A percentile compares a stretch with the other conserved stretches of the same genome.
Evolutionary conservation across 1,284 basidiomycete species (phyloP).

Genomic region (Rhizoctonia solani): DNA sequence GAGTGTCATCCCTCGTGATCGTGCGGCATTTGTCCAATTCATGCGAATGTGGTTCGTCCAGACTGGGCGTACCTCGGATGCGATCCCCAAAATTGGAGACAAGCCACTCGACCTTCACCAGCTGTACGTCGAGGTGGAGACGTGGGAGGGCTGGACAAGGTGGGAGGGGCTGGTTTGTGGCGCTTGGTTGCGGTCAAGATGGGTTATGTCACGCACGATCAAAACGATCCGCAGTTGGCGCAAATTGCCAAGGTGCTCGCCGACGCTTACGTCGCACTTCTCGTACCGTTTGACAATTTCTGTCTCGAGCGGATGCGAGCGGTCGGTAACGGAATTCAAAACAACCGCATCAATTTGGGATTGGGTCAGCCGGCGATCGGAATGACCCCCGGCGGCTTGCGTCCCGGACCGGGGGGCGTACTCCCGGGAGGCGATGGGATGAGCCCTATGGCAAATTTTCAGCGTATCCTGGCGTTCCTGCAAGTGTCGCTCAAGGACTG

Average conservation of each 20-base stretch:
- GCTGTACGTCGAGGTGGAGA: slow-evolving; percentile 30
- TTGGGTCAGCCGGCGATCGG: background rate
- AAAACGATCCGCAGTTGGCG: slow-evolving; percentile 19
- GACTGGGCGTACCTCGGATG: slow-evolving; percentile 9
- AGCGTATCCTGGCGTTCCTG: slow-evolving; percentile 8
- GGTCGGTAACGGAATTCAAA: background rate
- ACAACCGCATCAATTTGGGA: slow-evolving; percentile 7
- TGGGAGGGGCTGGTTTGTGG: slow-evolving; percentile 22
- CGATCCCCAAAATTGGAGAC: slow-evolving; percentile 24
- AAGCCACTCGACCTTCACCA: slow-evolving; percentile 28
- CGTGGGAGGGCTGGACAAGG: slow-evolving; percentile 23
- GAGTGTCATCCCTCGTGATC: slow-evolving; percentile 23
- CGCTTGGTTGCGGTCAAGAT: slow-evolving; percentile 30
- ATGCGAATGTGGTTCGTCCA: slow-evolving; percentile 24
- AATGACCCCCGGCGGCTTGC: background rate
- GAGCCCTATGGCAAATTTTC: background rate
- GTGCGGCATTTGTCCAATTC: slow-evolving; percentile 10
- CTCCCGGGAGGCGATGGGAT: background rate
- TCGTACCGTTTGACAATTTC: slow-evolving; percentile 21
- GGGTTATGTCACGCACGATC: slow-evolving; percentile 28
- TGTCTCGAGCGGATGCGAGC: slow-evolving; percentile 22
- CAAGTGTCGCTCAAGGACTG: slow-evolving; percentile 26
- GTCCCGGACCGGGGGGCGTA: slow-evolving; percentile 1
- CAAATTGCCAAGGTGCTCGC: slow-evolving; percentile 29
- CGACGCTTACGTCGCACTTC: slow-evolving; percentile 18